Evolutionary conservation across 2,329 filamentous ascomycete genomes (phyloP).

Genomic region (Fusarium redolens): DNA sequence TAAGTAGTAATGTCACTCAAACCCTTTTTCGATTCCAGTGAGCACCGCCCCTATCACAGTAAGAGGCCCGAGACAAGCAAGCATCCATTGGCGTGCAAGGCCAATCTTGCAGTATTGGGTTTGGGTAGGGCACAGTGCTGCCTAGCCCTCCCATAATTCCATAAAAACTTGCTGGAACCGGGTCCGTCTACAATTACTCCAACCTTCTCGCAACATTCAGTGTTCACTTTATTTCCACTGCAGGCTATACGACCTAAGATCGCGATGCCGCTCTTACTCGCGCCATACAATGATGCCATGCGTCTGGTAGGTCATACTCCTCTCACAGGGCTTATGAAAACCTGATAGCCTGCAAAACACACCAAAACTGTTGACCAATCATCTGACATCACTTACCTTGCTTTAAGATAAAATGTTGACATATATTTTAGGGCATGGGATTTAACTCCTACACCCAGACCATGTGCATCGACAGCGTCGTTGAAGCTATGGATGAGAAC

Average conservation of each 20-base stretch:
- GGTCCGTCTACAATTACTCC: rapidly evolving
- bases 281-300: constrained; percentile 20
- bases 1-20: too few relatives aligned
- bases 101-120: too few relatives aligned
- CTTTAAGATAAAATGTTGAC: neutral
- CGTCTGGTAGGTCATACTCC: neutral
- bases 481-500: neutral
- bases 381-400: rapidly evolving
- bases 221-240: rapidly evolving
- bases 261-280: constrained; percentile 5
- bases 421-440: neutral
- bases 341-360: rapidly evolving
- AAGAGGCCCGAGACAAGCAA: too few relatives aligned
- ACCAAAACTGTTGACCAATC: rapidly evolving
- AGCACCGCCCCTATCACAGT: too few relatives aligned
- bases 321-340: rapidly evolving
- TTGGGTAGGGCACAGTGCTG: too few relatives aligned
- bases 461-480: neutral
- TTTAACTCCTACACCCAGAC: constrained; percentile 17
- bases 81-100: too few relatives aligned
- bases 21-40: too few relatives aligned
- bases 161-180: neutral
- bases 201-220: rapidly evolving
- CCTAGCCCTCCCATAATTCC: neutral
- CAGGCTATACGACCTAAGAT: rapidly evolving